These are phyloP conservation scores for Cercospora janseana DNA, from an alignment of 2,329 filamentous ascomycete genomes.

Conservation along the genomic window DNA sequence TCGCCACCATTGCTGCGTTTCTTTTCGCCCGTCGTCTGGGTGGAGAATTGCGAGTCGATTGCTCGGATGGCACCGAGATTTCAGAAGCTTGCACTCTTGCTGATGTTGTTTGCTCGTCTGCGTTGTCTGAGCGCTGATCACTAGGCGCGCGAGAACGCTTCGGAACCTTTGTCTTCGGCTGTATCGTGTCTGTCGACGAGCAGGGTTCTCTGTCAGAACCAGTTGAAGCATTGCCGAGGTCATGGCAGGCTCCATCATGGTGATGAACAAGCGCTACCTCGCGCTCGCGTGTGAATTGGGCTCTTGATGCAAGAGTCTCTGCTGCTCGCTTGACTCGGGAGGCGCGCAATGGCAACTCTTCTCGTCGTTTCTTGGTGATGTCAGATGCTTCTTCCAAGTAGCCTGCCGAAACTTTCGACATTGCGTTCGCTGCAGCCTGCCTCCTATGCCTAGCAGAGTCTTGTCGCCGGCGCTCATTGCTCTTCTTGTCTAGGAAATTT, in stretches of 20 bases:
- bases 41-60: not conserved
- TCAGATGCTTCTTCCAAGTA: constrained; percentile 28
- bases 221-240: too few species aligned
- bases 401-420: constrained; percentile 26
- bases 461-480: not conserved
- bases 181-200: too few species aligned
- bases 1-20: constrained; percentile 27
- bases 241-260: too few species aligned
- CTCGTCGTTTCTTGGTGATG: constrained; percentile 28
- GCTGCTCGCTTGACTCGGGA: not conserved
- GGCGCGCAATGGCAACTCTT: not conserved
- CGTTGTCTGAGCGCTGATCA: too few species aligned
- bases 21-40: constrained; percentile 24
- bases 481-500: not conserved
- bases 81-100: too few species aligned
- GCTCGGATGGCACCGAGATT: too few species aligned
- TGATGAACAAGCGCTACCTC: too few species aligned
- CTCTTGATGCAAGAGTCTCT: not conserved
- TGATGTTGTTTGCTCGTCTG: too few species aligned
- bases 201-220: too few species aligned
- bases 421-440: constrained; percentile 28
- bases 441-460: constrained; percentile 23
- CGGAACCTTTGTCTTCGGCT: too few species aligned
- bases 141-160: too few species aligned
- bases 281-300: too few species aligned